A percentile compares a stretch with the other conserved stretches of the same genome.
Conservation (phyloP, 331 rosid genomes). For the Malus hybrid region DNA sequence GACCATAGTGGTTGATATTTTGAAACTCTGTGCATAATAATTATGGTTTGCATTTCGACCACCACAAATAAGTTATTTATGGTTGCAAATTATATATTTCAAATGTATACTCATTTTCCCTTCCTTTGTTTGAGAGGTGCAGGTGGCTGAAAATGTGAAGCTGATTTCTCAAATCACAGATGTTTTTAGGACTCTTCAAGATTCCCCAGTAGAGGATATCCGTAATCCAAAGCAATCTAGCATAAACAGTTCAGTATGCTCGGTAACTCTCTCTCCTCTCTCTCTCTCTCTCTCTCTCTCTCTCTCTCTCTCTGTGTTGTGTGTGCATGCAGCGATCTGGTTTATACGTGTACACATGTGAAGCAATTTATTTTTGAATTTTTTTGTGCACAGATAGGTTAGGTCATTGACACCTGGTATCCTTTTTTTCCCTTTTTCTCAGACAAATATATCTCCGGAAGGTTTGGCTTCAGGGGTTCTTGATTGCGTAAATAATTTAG, state of each 20-base stretch:
- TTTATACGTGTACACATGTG: not conserved
- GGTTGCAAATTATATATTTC: not conserved
- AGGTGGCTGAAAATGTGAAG: conserved; percentile 71
- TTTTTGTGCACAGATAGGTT: not conserved
- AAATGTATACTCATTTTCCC: not conserved
- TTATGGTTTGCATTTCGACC: not conserved
- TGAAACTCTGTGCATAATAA: not conserved
- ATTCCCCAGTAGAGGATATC: conserved; percentile 23
- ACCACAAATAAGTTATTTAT: not conserved
- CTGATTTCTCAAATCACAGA: conserved; percentile 52
- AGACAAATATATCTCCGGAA: conserved; percentile 35
- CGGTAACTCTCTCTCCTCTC: conserved; percentile 36
- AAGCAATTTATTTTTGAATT: conserved; percentile 5
- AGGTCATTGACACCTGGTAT: conserved; percentile 4
- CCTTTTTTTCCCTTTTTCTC: conserved; percentile 8
- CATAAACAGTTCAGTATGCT: conserved; percentile 33
- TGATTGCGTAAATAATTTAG: conserved; percentile 32
- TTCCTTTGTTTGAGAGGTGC: conserved; percentile 12
- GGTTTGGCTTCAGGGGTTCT: conserved; percentile 33
- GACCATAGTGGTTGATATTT: not conserved
- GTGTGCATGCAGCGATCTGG: not conserved
- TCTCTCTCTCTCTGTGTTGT: conserved; percentile 4
- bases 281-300: conserved; percentile 6
- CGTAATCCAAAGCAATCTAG: conserved; percentile 33
- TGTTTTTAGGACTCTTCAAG: conserved; percentile 49